A percentile compares a stretch with the other conserved stretches of the same genome.
Evolutionary conservation across 2,329 filamentous ascomycete species (phyloP).

Genomic region (Colletotrichum sp.): DNA sequence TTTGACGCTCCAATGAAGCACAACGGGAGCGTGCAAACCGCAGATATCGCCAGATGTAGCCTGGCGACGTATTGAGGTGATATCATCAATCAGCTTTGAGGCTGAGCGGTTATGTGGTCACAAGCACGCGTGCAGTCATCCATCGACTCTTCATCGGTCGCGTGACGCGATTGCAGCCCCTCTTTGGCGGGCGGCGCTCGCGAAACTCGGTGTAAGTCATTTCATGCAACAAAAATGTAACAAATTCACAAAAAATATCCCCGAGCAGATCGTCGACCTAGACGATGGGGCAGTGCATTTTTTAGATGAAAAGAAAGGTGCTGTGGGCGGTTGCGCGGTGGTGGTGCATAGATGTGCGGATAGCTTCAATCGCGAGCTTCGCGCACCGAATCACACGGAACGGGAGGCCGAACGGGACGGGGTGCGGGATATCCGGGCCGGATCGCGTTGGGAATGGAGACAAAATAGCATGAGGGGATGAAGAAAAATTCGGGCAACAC

Average conservation of each 20-base stretch:
- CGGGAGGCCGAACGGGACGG: neutral
- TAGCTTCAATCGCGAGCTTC: slow-evolving; percentile 19
- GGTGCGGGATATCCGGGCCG: neutral
- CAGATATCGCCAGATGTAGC: neutral
- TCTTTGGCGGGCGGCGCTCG: neutral
- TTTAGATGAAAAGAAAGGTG: neutral
- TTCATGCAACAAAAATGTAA: slow-evolving; percentile 6
- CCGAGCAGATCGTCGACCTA: slow-evolving; percentile 1
- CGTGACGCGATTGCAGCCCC: neutral
- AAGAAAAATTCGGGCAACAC: slow-evolving; percentile 3
- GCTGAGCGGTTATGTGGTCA: neutral
- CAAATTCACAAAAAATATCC: slow-evolving; percentile 15
- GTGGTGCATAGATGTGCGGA: slow-evolving; percentile 22
- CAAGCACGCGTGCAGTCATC: neutral
- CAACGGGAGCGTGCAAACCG: neutral
- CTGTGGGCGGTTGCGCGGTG: neutral
- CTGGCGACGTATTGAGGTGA: neutral
- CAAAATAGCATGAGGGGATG: neutral
- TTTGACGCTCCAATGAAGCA: neutral
- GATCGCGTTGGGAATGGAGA: neutral
- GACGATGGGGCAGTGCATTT: neutral
- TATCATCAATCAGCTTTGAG: rapidly evolving
- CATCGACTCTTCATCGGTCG: slow-evolving; percentile 1
- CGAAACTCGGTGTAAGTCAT: slow-evolving; percentile 22
- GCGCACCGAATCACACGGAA: neutral